Conservation (phyloP, 2,329 filamentous ascomycete genomes). For the Diplodia sapinea region DNA sequence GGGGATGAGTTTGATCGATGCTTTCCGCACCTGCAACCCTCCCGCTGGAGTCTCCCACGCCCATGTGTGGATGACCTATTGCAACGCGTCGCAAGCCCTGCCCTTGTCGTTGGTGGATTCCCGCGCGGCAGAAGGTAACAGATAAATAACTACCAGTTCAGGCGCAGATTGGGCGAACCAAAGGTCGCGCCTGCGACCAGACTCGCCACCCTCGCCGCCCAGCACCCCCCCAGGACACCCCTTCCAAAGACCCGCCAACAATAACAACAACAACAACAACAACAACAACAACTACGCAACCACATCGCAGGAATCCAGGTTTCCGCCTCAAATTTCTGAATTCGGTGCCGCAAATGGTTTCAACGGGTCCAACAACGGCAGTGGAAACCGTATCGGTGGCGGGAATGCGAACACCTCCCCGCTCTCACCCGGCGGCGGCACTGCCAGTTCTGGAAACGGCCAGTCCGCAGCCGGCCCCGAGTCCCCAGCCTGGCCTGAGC, state of each 20-base stretch:
- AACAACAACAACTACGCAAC: not conserved
- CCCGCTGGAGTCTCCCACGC: not conserved
- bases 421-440: slow-evolving; percentile 1
- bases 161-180: slow-evolving; percentile 18
- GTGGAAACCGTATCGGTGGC: slow-evolving; percentile 1
- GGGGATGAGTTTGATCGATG: not conserved
- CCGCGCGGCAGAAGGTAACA: slow-evolving; percentile 23
- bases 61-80: not conserved
- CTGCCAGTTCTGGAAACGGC: slow-evolving; percentile 8
- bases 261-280: not conserved
- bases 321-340: slow-evolving; percentile 17
- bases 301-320: not conserved
- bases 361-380: slow-evolving; percentile 3
- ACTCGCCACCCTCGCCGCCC: slow-evolving; percentile 29
- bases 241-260: not conserved
- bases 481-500: slow-evolving; percentile 17
- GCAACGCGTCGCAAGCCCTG: not conserved
- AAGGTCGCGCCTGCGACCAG: slow-evolving; percentile 23
- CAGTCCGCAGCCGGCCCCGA: slow-evolving; percentile 17
- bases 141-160: slow-evolving; percentile 31
- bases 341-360: slow-evolving; percentile 10
- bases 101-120: slow-evolving; percentile 8
- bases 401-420: slow-evolving; percentile 16
- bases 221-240: slow-evolving; percentile 23
- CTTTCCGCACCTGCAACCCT: not conserved